Percentiles rank a stretch among this genome's conserved stretches.
Conservation (phyloP, 225 moss, liverwort and hornwort genomes). For the Thuidium tamariscinum region DNA sequence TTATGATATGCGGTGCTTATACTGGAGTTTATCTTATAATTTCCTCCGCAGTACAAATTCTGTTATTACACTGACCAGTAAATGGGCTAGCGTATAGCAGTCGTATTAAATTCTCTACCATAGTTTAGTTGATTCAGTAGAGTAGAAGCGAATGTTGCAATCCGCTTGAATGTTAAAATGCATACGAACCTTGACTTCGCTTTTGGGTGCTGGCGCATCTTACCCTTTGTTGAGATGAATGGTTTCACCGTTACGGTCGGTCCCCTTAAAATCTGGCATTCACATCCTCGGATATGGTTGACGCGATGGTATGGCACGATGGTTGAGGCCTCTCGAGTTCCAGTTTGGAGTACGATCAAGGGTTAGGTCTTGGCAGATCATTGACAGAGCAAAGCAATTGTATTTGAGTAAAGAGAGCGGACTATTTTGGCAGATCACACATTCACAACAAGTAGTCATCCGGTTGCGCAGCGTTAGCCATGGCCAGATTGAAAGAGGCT, state of each 20-base stretch:
- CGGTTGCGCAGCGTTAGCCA: neutral
- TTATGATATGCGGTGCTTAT: neutral
- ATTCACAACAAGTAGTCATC: neutral
- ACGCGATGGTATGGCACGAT: neutral
- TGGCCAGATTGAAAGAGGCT: neutral
- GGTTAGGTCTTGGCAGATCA: neutral
- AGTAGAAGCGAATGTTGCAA: neutral
- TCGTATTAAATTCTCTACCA: neutral
- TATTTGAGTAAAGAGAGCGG: neutral
- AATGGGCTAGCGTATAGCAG: neutral
- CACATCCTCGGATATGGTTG: neutral
- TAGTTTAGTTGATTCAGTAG: neutral
- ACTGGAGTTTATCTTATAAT: neutral
- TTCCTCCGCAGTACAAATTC: neutral
- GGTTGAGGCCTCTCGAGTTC: neutral
- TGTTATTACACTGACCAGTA: neutral
- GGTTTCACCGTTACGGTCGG: neutral
- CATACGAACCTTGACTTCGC: neutral
- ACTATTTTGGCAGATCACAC: neutral
- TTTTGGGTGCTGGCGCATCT: neutral
- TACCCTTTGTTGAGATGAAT: neutral
- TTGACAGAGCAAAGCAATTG: neutral
- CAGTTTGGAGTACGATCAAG: neutral
- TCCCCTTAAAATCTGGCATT: neutral
- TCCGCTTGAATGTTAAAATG: neutral